Evolutionary conservation across 2,329 filamentous ascomycete species (phyloP).

Genomic region (Pseudogymnoascus sp.): DNA sequence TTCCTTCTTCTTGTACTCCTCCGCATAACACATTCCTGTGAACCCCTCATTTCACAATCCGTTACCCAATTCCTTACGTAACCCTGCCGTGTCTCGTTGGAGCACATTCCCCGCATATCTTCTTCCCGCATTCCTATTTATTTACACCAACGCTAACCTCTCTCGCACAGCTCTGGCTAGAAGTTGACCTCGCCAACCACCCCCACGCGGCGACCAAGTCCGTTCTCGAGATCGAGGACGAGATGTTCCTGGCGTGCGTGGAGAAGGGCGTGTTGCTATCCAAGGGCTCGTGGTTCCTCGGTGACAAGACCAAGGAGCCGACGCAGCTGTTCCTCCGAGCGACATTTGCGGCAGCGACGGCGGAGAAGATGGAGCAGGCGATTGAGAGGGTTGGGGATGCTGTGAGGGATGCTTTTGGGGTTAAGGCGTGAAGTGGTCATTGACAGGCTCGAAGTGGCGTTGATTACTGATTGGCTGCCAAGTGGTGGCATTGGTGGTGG

Average conservation of each 20-base stretch:
- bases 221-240: slow-evolving; percentile 69
- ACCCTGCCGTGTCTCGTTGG: background rate
- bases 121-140: background rate
- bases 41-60: background rate
- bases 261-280: slow-evolving; percentile 73
- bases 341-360: slow-evolving; percentile 77
- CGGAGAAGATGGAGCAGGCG: slow-evolving; percentile 63
- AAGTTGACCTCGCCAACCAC: slow-evolving; percentile 60
- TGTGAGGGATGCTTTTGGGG: slow-evolving; percentile 56
- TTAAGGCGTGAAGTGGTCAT: background rate
- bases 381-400: slow-evolving; percentile 71
- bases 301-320: slow-evolving; percentile 51
- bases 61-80: slow-evolving; percentile 1
- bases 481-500: background rate
- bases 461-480: background rate
- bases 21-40: background rate
- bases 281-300: slow-evolving; percentile 77
- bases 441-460: background rate
- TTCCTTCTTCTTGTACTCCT: slow-evolving; percentile 13
- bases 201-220: slow-evolving; percentile 49
- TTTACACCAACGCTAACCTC: slow-evolving; percentile 14
- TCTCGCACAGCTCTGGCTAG: slow-evolving; percentile 59
- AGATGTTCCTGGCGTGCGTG: slow-evolving; percentile 74
- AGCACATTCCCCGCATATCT: background rate
- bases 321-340: slow-evolving; percentile 70